Percentiles rank a stretch among this genome's conserved stretches.
Conservation (phyloP, 495 filamentous ascomycete genomes). For the Trichoderma orchidacearum region DNA sequence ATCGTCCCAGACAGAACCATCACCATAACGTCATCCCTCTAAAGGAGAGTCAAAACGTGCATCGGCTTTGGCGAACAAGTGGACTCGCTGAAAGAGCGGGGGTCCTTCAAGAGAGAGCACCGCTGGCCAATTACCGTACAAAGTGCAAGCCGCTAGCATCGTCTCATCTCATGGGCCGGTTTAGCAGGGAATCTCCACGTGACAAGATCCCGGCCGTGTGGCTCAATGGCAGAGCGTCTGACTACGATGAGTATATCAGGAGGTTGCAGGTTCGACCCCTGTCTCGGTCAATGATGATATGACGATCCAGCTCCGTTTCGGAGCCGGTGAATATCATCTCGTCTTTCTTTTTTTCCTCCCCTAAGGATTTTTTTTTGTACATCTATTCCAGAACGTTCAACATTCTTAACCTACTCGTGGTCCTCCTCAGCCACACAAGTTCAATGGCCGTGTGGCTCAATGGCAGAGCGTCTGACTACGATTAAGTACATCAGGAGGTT, state of each 20-base stretch:
- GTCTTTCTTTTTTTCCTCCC: not conserved
- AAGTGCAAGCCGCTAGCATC: not conserved
- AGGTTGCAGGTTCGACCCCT: conserved; percentile 1
- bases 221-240: conserved; percentile 1
- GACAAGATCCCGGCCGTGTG: conserved; percentile 1
- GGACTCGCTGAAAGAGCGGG: not conserved
- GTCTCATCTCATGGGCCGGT: not conserved
- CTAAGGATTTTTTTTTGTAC: not conserved
- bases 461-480: conserved; percentile 1
- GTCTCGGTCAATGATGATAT: not conserved
- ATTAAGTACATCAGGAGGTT: conserved; percentile 1
- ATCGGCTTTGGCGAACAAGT: conserved; percentile 1
- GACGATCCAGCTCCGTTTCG: not conserved
- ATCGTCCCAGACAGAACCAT: not conserved
- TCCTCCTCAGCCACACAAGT: not conserved
- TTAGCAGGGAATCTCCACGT: not conserved
- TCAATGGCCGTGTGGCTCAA: conserved; percentile 1
- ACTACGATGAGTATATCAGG: not conserved
- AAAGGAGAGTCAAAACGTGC: not conserved
- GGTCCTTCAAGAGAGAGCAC: no score
- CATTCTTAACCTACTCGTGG: not conserved
- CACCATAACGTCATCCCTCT: not conserved
- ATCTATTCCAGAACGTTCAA: not conserved
- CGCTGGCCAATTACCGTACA: no score
- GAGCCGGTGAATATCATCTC: not conserved